Conservation (phyloP, 2,329 filamentous ascomycete species). For the Blumeriella jaapii region DNA sequence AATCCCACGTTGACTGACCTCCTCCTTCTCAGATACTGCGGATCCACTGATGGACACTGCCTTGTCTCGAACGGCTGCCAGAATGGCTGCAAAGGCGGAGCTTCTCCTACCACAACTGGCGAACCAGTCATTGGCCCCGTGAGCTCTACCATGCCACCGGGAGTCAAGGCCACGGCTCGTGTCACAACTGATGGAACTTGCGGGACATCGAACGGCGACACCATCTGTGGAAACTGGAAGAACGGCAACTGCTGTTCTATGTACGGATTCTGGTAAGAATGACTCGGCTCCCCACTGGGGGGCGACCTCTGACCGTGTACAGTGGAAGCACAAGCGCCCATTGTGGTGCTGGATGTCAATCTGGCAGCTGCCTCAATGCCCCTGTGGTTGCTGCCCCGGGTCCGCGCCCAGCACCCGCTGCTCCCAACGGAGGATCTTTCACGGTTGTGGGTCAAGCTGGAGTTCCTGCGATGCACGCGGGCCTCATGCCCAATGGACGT, state of each 20-base stretch:
- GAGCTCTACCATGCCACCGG: constrained; percentile 14
- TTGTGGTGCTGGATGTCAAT: constrained; percentile 46
- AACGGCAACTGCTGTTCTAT: constrained; percentile 43
- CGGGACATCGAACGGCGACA: constrained; percentile 36
- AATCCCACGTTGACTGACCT: constrained; percentile 1
- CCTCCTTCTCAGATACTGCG: constrained; percentile 17
- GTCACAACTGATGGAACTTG: constrained; percentile 42
- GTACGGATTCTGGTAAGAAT: constrained; percentile 40
- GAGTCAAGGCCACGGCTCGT: constrained; percentile 23
- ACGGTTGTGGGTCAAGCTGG: constrained; percentile 41
- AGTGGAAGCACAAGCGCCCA: constrained; percentile 34
- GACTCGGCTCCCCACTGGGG: neutral
- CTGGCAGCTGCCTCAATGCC: constrained; percentile 36
- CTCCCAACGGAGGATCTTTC: constrained; percentile 35
- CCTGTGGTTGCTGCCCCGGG: constrained; percentile 27
- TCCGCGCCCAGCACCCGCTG: constrained; percentile 32
- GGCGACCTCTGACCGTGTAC: constrained; percentile 8
- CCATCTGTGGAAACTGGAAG: constrained; percentile 40
- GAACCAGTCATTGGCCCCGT: constrained; percentile 21
- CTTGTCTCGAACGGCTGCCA: constrained; percentile 24
- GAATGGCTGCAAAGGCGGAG: constrained; percentile 19
- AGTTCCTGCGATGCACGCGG: constrained; percentile 53
- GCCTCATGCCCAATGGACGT: constrained; percentile 44
- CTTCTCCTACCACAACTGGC: constrained; percentile 15
- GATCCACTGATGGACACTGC: constrained; percentile 19